Evolutionary conservation across 2,329 filamentous ascomycete genomes (phyloP), one percentile per base, ranked within the genome.

Genomic region (Curvularia eragrostidis): DNA sequence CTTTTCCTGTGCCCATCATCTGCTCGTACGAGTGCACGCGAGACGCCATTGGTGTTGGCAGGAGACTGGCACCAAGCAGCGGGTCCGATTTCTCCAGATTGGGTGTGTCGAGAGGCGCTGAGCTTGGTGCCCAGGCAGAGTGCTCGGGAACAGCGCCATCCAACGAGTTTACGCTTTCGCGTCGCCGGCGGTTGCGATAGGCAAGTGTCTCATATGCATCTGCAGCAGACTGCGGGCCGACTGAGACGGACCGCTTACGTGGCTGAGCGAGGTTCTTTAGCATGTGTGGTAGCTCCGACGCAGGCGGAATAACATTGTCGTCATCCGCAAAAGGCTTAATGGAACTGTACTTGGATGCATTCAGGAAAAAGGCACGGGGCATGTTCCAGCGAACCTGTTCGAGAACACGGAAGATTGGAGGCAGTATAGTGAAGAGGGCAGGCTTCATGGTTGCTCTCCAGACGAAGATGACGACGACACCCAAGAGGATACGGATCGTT

Each of bases 161-260:
- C 19, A 63, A 59, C 7, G 78, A 80, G n/a, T 81, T 83, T 23
- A 83, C 78, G 67, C 86, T 89, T 67, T 89, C 85, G 50, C 85
- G 81, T 54, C 88, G 80, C 56, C 83, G 81, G 64, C 89, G 85
- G 66, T 97, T 92, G 19, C 94, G 88, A 73, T 97, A 97, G 5
- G 94, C 95, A 48, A 99, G 82, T 19, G 93, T 92, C 80, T 99
- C 95, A 78, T 97, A 97, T 23, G 93, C 95, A 78, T 99, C 95
- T 1, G 95, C 95, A 59, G 93, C 93, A 44, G 93, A 97, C 78
- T 98, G 95, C 1, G 95, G 95, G 0, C 95, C 95, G 52, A 98
- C 86, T 5, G 93, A 97, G 32, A 98, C 87, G 30, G 93, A 90
- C 50, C 95, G 86, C 60, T 89, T 89, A 58, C 92, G 85, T 0